Conservation (phyloP, 2,329 filamentous ascomycete species). For the Beauveria australis region DNA sequence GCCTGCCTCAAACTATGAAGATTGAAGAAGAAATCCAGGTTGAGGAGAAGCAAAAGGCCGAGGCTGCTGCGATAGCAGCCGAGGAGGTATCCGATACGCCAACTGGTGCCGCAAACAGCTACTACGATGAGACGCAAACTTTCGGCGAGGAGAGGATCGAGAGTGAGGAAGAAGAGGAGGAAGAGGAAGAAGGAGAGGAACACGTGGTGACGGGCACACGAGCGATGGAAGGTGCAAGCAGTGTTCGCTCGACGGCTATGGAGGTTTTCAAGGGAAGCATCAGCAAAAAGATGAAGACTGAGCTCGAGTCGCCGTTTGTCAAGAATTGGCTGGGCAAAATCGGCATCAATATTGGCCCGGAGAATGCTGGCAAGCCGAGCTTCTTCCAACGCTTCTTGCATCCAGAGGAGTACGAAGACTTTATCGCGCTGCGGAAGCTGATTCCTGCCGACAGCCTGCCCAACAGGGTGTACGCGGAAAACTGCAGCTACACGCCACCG, state of each 20-base stretch:
- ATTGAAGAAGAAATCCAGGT: constrained; percentile 41
- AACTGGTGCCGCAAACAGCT: constrained; percentile 24
- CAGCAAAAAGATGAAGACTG: constrained; percentile 23
- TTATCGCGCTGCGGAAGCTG: constrained; percentile 58
- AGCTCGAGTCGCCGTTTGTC: constrained; percentile 21
- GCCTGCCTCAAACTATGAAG: constrained; percentile 65
- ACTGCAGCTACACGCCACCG: constrained; percentile 61
- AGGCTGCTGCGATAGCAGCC: constrained; percentile 15
- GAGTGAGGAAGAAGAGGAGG: constrained; percentile 22
- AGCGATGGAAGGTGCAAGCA: constrained; percentile 30
- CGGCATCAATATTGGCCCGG: constrained; percentile 19
- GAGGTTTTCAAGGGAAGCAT: constrained; percentile 30
- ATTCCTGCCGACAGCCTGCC: constrained; percentile 48
- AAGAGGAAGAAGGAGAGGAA: constrained; percentile 15
- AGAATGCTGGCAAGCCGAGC: constrained; percentile 30
- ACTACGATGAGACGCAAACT: constrained; percentile 23
- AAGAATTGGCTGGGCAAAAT: constrained; percentile 20
- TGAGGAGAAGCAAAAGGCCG: constrained; percentile 39
- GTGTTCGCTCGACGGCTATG: constrained; percentile 23
- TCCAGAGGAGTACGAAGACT: constrained; percentile 69
- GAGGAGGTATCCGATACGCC: constrained; percentile 17
- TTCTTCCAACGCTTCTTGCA: constrained; percentile 62
- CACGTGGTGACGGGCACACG: constrained; percentile 19
- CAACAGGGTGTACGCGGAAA: constrained; percentile 46
- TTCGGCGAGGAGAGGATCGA: constrained; percentile 11